Evolutionary conservation across 768 basidiomycete species (phyloP), one percentile per base, ranked within the genome.

Genomic region (Suillus ampliporus): DNA sequence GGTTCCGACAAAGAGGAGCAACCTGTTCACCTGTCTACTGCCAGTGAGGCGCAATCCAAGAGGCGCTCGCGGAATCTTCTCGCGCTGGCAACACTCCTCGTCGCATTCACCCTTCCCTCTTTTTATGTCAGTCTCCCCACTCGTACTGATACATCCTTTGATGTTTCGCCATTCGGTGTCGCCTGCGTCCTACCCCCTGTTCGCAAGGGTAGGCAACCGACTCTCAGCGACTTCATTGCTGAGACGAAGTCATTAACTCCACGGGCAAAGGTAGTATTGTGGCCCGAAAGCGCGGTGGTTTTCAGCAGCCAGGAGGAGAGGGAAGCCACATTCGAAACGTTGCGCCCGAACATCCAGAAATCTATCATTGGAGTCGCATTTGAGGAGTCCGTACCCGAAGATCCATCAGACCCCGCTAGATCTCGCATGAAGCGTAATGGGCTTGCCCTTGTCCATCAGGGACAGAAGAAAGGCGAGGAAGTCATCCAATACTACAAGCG

Each of bases 271-370:
- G 70, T 95, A 17, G 69, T 92, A 17, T 77, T 95, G 1, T 94
- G 92, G 91, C 92, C 93, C 0, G 92, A 94, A 73, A 87, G 88
- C 7, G 91, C 92, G 0, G 86, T 94, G 0, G 72, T 78, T 2
- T 95, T 95, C 69, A 77, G 80, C 38, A 83, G 80, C 38, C 73
- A 74, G 14, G 66, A 65, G 21, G 89, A 87, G 58, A 83, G 83
- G 62, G 73, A 78, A 21, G 75, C 73, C 4, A 86, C 82, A 0
- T 82, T 94, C 61, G 67, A 74, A 2, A 53, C 65, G 54, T 77
- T 93, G 6, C 79, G 76, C 23, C 9, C 71, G 2, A 64, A 60
- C 2, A 68, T 79, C 10, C 66, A 56, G 31, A 78, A 81, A 7
- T 78, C 83, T 5, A 80, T 85, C 67, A 78, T 91, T 65, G 93